A percentile compares a stretch with the other conserved stretches of the same genome.
Conservation (phyloP, 345 rosid genomes). For the Linum lewisii region DNA sequence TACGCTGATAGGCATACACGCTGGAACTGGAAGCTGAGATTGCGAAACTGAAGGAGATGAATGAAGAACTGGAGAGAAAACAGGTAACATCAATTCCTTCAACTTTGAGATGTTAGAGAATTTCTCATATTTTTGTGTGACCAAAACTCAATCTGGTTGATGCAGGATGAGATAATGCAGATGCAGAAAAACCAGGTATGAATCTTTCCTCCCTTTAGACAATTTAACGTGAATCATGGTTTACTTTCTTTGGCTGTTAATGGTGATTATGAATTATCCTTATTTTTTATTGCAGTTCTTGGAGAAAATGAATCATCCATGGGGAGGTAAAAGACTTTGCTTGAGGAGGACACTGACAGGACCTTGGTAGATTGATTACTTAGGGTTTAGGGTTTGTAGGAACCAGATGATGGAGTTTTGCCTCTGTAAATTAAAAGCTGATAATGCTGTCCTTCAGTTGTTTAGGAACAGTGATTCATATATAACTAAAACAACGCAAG, state of each 20-base stretch:
- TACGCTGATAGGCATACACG: conserved; percentile 18
- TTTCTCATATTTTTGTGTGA: conserved; percentile 5
- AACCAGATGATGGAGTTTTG: background rate
- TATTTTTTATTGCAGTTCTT: conserved; percentile 13
- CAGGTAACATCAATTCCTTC: conserved; percentile 10
- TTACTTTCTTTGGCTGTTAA: background rate
- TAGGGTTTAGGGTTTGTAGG: background rate
- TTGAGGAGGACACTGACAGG: conserved; percentile 26
- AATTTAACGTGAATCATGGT: background rate
- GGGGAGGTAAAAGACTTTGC: conserved; percentile 28
- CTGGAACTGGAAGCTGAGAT: conserved; percentile 23
- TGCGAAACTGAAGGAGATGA: conserved; percentile 23
- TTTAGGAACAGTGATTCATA: background rate
- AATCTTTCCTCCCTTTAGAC: conserved; percentile 1
- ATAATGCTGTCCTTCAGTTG: background rate
- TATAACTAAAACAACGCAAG: background rate
- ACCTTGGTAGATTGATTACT: background rate
- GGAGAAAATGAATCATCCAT: conserved; percentile 30
- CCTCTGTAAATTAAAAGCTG: background rate
- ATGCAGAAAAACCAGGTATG: conserved; percentile 55
- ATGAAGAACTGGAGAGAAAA: conserved; percentile 20
- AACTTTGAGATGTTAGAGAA: background rate
- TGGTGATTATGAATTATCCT: background rate
- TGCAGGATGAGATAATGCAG: conserved; percentile 48
- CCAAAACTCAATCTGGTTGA: conserved; percentile 15